Evolutionary conservation across 306 rosid genomes (phyloP).

Genomic region (Luffa acutangula): DNA sequence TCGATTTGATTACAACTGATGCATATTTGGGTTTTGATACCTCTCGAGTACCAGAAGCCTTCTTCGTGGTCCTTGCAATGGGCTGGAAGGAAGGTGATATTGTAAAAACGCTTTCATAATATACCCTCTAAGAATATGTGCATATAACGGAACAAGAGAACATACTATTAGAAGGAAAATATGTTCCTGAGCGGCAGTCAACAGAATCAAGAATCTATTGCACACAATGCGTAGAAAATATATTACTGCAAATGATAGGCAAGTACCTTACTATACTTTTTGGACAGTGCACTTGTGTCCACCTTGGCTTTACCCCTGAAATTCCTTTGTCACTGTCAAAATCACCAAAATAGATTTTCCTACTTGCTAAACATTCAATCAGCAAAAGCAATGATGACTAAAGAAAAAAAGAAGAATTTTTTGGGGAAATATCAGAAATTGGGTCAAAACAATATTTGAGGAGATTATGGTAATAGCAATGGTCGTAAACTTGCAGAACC

Average conservation of each 20-base stretch:
- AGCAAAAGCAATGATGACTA: background rate
- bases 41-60: slow-evolving; percentile 26
- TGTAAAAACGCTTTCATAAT: slow-evolving; percentile 7
- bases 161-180: background rate
- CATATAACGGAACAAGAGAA: background rate
- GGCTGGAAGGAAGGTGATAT: slow-evolving; percentile 38
- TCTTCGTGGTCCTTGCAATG: slow-evolving; percentile 32
- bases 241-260: background rate
- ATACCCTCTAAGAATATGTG: background rate
- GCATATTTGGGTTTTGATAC: slow-evolving; percentile 31
- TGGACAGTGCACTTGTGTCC: slow-evolving; percentile 25
- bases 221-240: background rate
- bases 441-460: background rate
- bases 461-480: background rate
- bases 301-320: slow-evolving; percentile 43
- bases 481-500: background rate
- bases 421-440: background rate
- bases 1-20: slow-evolving; percentile 21
- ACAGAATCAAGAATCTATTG: background rate
- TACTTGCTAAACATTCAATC: background rate
- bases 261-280: slow-evolving; percentile 51
- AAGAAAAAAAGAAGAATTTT: background rate
- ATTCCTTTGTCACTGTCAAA: slow-evolving; percentile 9
- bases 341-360: background rate
- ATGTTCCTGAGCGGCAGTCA: background rate